Base-by-base conservation (phyloP, 192 early-diverging fungal species). In the Nowakowskiella sp. region DNA sequence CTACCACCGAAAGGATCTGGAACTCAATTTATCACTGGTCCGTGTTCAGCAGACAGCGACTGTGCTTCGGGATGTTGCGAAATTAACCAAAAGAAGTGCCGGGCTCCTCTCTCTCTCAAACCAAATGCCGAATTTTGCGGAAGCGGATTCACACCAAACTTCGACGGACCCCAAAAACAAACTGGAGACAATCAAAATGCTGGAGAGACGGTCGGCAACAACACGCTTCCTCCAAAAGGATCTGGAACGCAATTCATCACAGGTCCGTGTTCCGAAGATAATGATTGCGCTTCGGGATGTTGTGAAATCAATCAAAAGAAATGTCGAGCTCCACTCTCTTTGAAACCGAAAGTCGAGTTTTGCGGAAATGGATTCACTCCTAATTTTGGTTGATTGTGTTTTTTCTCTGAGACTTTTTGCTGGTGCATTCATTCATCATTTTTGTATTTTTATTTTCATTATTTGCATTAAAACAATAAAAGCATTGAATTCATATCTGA, bases 201-300 rank as follows among this genome's bases (percentile, higher is more conserved):
- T n/a, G n/a, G n/a, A n/a, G n/a, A n/a, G n/a, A n/a, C n/a, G n/a
- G n/a, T n/a, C n/a, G n/a, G n/a, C n/a, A n/a, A n/a, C n/a, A n/a
- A n/a, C n/a, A n/a, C n/a, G n/a, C n/a, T n/a, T n/a, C n/a, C n/a
- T n/a, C n/a, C n/a, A n/a, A n/a, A n/a, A n/a, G n/a, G n/a, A n/a
- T n/a, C n/a, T n/a, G n/a, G n/a, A n/a, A n/a, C n/a, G n/a, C 55
- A 59, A 44, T 64, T 64, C 60, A 64, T 64, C 50, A 64, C 62
- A 24, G 62, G 42, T 26, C 19, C 28, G 16, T 64, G 62, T 30
- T 16, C n/a, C 1, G 13, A 19, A 19, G 62, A 64, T 39, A 33
- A 1, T 0, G 62, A 58, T 60, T 60, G 58, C 58, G 39, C 28
- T 4, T 64, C 60, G 10, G 61, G 24, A 42, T 62, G 60, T 49